Evolutionary conservation across 2,329 filamentous ascomycete genomes (phyloP).

Genomic region (Nemania abortiva): DNA sequence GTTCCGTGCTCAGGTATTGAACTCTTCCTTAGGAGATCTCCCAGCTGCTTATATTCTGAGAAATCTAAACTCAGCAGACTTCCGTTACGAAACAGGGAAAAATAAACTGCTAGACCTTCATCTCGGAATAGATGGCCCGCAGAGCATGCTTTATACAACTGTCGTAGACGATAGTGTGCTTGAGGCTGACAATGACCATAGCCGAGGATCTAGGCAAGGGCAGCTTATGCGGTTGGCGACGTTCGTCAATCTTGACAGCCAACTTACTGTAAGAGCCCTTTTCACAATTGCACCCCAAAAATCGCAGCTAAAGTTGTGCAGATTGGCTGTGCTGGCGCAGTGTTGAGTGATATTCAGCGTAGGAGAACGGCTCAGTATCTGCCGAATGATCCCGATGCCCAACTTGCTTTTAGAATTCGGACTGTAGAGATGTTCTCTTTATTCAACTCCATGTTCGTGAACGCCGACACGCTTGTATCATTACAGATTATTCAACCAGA

Average conservation of each 20-base stretch:
- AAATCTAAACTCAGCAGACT: slow-evolving; percentile 77
- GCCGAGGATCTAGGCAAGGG: slow-evolving; percentile 67
- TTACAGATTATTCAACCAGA: slow-evolving; percentile 89
- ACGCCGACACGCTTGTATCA: slow-evolving; percentile 81
- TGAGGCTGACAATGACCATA: slow-evolving; percentile 53
- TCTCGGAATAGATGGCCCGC: slow-evolving; percentile 60
- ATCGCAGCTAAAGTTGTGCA: slow-evolving; percentile 48
- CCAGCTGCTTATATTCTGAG: slow-evolving; percentile 68
- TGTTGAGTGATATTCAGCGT: slow-evolving; percentile 82
- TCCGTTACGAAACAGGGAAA: slow-evolving; percentile 74
- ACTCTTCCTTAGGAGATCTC: slow-evolving; percentile 50
- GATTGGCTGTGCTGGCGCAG: slow-evolving; percentile 87
- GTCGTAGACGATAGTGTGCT: slow-evolving; percentile 59
- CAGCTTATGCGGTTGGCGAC: slow-evolving; percentile 76
- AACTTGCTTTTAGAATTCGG: slow-evolving; percentile 69
- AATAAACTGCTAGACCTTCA: slow-evolving; percentile 73
- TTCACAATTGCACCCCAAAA: not conserved
- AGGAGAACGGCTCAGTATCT: slow-evolving; percentile 72
- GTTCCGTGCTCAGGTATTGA: slow-evolving; percentile 33
- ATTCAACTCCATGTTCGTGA: slow-evolving; percentile 77
- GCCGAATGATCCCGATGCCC: slow-evolving; percentile 67
- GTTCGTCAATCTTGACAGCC: slow-evolving; percentile 79
- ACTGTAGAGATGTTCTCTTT: slow-evolving; percentile 82
- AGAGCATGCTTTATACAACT: slow-evolving; percentile 72
- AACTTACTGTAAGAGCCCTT: slow-evolving; percentile 67